Evolutionary conservation across 495 filamentous ascomycete species (phyloP).

Genomic region (Haplographium delicatum): DNA sequence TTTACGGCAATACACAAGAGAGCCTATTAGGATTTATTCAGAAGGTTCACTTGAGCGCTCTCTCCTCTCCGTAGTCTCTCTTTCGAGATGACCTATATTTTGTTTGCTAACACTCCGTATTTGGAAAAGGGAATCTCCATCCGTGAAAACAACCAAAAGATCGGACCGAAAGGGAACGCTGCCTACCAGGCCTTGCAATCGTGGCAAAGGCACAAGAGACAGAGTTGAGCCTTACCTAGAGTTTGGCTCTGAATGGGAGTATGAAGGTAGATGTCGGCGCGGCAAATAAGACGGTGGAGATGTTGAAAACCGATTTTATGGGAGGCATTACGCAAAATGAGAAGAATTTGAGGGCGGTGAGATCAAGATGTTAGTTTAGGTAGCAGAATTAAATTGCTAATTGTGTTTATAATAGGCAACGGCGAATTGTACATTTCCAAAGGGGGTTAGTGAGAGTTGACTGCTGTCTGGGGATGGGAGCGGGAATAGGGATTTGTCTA

Average conservation of each 20-base stretch:
- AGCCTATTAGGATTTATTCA: constrained; percentile 7
- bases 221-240: constrained; percentile 11
- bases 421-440: constrained; percentile 2
- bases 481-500: too few relatives aligned
- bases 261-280: constrained; percentile 1
- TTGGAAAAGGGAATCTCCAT: constrained; percentile 16
- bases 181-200: constrained; percentile 11
- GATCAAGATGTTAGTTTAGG: neutral
- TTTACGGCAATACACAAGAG: constrained; percentile 6
- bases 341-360: constrained; percentile 13
- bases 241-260: neutral
- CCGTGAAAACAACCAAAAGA: constrained; percentile 16
- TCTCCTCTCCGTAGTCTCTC: too few relatives aligned
- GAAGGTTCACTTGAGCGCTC: too few relatives aligned
- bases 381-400: neutral
- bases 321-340: constrained; percentile 15
- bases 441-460: too few relatives aligned
- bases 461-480: too few relatives aligned
- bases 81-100: too few relatives aligned
- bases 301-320: constrained; percentile 9
- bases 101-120: too few relatives aligned
- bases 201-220: constrained; percentile 17
- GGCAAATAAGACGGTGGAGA: constrained; percentile 12
- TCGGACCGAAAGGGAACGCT: constrained; percentile 13
- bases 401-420: neutral